A percentile compares a stretch with the other conserved stretches of the same genome.
These are phyloP conservation scores for Prunus fruticosa DNA, from an alignment of 306 rosid species.

Conservation along the genomic window DNA sequence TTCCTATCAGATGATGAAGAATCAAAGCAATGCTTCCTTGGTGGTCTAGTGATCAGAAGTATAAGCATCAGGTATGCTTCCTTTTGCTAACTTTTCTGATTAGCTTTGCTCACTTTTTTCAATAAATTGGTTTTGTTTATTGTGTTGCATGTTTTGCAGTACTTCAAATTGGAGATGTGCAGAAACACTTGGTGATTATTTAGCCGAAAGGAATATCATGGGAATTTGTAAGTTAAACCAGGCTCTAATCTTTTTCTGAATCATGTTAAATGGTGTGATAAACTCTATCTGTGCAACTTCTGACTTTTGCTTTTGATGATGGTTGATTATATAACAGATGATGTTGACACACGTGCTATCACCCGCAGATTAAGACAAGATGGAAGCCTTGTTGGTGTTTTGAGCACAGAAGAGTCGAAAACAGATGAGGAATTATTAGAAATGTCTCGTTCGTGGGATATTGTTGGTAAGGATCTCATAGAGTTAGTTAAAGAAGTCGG, in stretches of 20 bases:
- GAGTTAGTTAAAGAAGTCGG: slow-evolving; percentile 4
- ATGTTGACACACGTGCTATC: slow-evolving; percentile 93
- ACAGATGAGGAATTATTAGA: slow-evolving; percentile 71
- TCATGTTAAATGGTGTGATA: neutral
- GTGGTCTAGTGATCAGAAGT: slow-evolving; percentile 80
- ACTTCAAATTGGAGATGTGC: slow-evolving; percentile 91
- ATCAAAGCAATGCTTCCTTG: slow-evolving; percentile 75
- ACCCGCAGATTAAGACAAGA: slow-evolving; percentile 85
- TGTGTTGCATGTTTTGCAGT: slow-evolving; percentile 38
- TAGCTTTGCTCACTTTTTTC: slow-evolving; percentile 11
- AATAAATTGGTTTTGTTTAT: slow-evolving; percentile 8
- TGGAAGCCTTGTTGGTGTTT: slow-evolving; percentile 92
- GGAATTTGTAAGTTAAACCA: slow-evolving; percentile 76
- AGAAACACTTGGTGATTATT: slow-evolving; percentile 66
- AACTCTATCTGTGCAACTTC: neutral
- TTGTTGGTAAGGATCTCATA: slow-evolving; percentile 71
- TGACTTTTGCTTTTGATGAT: neutral
- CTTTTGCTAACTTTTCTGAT: slow-evolving; percentile 9
- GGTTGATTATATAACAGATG: slow-evolving; percentile 54
- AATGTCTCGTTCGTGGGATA: slow-evolving; percentile 83
- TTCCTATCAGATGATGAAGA: slow-evolving; percentile 76
- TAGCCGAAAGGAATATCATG: slow-evolving; percentile 79
- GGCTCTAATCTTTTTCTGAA: neutral
- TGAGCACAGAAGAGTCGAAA: slow-evolving; percentile 83
- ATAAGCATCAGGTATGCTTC: slow-evolving; percentile 63